phyloP scores from a whole-genome alignment of 495 filamentous ascomycete genomes.

The Tuber melanosporum region DNA sequence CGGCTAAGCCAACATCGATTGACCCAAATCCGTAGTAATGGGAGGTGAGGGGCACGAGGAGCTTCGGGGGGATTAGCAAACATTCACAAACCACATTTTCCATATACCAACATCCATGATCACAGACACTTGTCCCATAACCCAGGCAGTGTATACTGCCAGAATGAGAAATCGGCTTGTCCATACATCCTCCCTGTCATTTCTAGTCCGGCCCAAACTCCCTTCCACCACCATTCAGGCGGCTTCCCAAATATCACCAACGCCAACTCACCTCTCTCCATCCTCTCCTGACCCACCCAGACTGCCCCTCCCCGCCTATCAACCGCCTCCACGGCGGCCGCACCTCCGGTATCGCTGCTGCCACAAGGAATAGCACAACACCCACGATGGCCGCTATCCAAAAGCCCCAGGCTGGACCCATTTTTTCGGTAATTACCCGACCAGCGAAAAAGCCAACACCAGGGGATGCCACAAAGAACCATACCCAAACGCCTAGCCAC shows the following conservation, averaged over 20 bases:
- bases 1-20: constrained; percentile 57
- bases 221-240: constrained; percentile 67
- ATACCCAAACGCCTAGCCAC: constrained; percentile 73
- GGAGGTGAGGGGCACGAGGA: constrained; percentile 61
- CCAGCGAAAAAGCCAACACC: constrained; percentile 64
- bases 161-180: constrained; percentile 64
- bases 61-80: constrained; percentile 42
- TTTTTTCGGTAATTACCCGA: constrained; percentile 55
- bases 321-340: constrained; percentile 32
- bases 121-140: constrained; percentile 65
- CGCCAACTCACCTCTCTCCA: constrained; percentile 66
- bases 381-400: constrained; percentile 61
- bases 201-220: constrained; percentile 63
- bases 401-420: constrained; percentile 64
- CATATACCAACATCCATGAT: constrained; percentile 52
- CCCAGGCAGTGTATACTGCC: constrained; percentile 66
- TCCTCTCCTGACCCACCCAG: constrained; percentile 49
- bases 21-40: constrained; percentile 57
- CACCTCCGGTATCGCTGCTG: constrained; percentile 28
- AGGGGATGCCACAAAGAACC: constrained; percentile 62
- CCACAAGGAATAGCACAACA: constrained; percentile 50
- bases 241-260: constrained; percentile 63
- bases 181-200: constrained; percentile 60
- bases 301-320: constrained; percentile 46
- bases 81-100: constrained; percentile 2